Percentiles rank a stretch among this genome's conserved stretches.
Conservation (phyloP, 164 flowering plant genomes). For the Annona cherimola region DNA sequence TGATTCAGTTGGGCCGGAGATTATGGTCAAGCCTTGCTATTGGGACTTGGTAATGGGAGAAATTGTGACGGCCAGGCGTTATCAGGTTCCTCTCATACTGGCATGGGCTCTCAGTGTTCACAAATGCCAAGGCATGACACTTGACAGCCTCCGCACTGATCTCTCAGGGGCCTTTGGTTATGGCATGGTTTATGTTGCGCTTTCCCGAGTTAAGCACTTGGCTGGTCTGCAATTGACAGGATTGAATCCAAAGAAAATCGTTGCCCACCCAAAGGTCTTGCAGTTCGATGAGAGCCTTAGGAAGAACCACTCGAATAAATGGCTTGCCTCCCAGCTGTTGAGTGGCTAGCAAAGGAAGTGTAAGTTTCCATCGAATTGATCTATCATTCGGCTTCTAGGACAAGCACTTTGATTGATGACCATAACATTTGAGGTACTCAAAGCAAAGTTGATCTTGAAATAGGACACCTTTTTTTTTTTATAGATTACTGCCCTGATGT, state of each 20-base stretch:
- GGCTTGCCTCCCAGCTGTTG: background rate
- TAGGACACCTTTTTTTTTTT: no score
- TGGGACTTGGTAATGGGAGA: slow-evolving; percentile 50
- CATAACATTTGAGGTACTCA: no score
- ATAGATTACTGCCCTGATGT: no score
- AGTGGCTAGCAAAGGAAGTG: background rate
- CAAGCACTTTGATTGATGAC: no score
- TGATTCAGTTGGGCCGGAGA: slow-evolving; percentile 30
- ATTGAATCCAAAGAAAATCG: slow-evolving; percentile 39
- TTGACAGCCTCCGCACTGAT: slow-evolving; percentile 46
- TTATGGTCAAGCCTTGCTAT: slow-evolving; percentile 30
- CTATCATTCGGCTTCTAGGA: no score
- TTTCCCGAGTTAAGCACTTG: slow-evolving; percentile 58
- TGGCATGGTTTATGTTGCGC: slow-evolving; percentile 70
- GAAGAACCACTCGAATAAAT: no score
- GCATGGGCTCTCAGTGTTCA: slow-evolving; percentile 74
- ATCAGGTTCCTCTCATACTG: slow-evolving; percentile 55
- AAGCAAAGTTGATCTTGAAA: no score
- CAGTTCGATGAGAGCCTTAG: slow-evolving; percentile 28
- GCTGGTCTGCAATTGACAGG: slow-evolving; percentile 53
- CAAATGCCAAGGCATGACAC: slow-evolving; percentile 73
- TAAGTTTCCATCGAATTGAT: background rate
- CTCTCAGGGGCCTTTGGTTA: slow-evolving; percentile 51
- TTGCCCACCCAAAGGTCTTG: slow-evolving; percentile 57
- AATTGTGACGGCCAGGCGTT: slow-evolving; percentile 25